Percentiles rank a stretch among this genome's conserved stretches.
Evolutionary conservation across 1,284 basidiomycete genomes (phyloP).

Genomic region (Filobasidium uniguttulatum): DNA sequence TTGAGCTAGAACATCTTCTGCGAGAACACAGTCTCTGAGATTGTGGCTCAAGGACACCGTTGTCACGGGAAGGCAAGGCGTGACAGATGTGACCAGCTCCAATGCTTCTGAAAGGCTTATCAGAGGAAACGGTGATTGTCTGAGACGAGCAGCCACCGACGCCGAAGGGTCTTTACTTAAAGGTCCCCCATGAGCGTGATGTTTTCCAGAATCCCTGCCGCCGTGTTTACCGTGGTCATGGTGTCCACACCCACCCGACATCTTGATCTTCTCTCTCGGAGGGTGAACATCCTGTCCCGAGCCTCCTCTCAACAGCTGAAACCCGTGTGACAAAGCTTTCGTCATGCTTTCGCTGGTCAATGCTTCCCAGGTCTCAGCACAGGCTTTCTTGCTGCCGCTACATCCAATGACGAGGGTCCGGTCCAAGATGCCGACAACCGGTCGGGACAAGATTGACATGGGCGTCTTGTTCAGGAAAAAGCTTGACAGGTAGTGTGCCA

Average conservation of each 20-base stretch:
- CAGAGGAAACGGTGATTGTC: conserved; percentile 62
- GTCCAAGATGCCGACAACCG: conserved; percentile 56
- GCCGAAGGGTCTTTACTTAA: conserved; percentile 11
- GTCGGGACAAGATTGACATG: conserved; percentile 64
- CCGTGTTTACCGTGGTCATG: conserved; percentile 40
- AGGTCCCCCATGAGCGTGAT: conserved; percentile 35
- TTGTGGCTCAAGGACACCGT: conserved; percentile 43
- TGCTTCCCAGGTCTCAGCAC: conserved; percentile 13
- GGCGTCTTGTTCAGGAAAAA: conserved; percentile 60
- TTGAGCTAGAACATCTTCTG: conserved; percentile 55
- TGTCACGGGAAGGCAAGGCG: not conserved
- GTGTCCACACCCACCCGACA: conserved; percentile 6
- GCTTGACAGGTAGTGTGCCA: conserved; percentile 61
- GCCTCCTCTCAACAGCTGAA: conserved; percentile 60
- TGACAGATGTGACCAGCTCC: conserved; percentile 21
- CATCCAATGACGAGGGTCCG: conserved; percentile 61
- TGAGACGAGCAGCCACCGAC: conserved; percentile 48
- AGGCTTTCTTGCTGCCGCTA: conserved; percentile 63
- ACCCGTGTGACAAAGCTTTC: conserved; percentile 52
- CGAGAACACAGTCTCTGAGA: conserved; percentile 55
- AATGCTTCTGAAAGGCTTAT: conserved; percentile 55
- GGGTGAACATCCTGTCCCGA: conserved; percentile 50
- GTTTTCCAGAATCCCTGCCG: too few species aligned
- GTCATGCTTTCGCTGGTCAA: conserved; percentile 16
- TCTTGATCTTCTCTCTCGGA: conserved; percentile 14